Conservation (phyloP, 1,284 basidiomycete species). For the Trametes polyzona region DNA sequence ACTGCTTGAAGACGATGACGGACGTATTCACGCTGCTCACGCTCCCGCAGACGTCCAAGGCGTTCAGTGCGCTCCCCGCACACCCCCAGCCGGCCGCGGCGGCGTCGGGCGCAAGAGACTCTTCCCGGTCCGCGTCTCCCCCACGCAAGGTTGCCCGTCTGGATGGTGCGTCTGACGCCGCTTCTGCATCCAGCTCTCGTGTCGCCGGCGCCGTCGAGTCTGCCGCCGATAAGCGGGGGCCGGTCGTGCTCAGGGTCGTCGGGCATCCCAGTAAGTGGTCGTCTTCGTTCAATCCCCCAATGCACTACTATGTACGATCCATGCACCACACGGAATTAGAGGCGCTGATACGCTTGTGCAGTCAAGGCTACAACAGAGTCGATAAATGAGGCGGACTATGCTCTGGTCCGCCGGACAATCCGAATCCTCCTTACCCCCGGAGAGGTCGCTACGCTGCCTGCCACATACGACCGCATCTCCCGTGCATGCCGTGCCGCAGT, state of each 20-base stretch:
- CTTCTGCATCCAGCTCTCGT: constrained; percentile 53
- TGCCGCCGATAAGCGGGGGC: constrained; percentile 35
- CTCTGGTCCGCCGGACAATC: constrained; percentile 47
- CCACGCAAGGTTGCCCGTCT: constrained; percentile 69
- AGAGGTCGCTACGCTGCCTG: constrained; percentile 39
- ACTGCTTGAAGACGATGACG: constrained; percentile 7
- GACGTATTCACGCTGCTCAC: constrained; percentile 47
- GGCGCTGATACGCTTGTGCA: constrained; percentile 12
- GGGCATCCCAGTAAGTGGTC: constrained; percentile 45
- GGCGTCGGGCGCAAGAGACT: constrained; percentile 34
- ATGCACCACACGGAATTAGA: no score
- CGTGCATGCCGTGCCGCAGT: constrained; percentile 59
- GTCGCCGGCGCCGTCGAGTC: constrained; percentile 19
- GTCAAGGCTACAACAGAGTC: constrained; percentile 21
- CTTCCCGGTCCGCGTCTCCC: constrained; percentile 54
- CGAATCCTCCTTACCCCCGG: constrained; percentile 46
- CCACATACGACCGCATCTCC: constrained; percentile 61
- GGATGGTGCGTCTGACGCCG: constrained; percentile 65
- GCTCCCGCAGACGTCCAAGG: constrained; percentile 56
- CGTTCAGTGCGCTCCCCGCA: constrained; percentile 52
- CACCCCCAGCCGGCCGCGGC: constrained; percentile 7
- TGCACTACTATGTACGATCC: no score
- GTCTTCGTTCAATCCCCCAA: not conserved
- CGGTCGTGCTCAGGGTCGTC: constrained; percentile 49
- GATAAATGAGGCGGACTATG: constrained; percentile 30